These are phyloP conservation scores for Vitis hybrid DNA, from an alignment of 177 flowering plant genomes.

Conservation along the genomic window DNA sequence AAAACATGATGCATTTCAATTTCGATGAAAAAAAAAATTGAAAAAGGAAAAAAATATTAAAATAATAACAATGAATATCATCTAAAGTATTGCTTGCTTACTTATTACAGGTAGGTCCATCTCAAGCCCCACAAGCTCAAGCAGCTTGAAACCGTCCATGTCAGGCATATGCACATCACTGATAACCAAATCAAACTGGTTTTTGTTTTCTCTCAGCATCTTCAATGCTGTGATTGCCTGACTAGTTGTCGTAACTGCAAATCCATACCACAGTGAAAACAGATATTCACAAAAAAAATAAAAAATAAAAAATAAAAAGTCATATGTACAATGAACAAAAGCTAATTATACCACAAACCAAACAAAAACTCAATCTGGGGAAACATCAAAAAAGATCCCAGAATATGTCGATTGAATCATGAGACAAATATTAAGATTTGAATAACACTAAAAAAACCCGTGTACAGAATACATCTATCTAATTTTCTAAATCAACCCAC, in stretches of 20 bases:
- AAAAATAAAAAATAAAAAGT: background rate
- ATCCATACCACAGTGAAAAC: background rate
- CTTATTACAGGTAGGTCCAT: conserved; percentile 75
- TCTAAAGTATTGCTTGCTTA: conserved; percentile 20
- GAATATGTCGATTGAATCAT: background rate
- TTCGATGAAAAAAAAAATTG: background rate
- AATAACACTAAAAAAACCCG: background rate
- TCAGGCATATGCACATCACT: conserved; percentile 73
- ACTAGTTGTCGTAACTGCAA: conserved; percentile 46
- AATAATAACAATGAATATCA: background rate
- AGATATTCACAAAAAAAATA: background rate
- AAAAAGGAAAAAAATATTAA: background rate
- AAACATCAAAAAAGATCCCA: background rate
- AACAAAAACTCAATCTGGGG: background rate
- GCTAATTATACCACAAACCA: background rate
- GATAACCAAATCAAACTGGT: conserved; percentile 58
- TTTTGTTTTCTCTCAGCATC: conserved; percentile 51
- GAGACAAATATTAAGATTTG: background rate
- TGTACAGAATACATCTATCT: conserved; percentile 1
- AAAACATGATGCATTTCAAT: too few species aligned
- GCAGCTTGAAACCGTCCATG: conserved; percentile 69
- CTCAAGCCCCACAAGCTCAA: conserved; percentile 65
- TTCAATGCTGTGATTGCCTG: conserved; percentile 48
- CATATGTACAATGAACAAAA: background rate
- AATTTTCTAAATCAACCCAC: background rate